Base-by-base conservation (phyloP, 768 basidiomycete species). In the Phanerochaete carnosa region DNA sequence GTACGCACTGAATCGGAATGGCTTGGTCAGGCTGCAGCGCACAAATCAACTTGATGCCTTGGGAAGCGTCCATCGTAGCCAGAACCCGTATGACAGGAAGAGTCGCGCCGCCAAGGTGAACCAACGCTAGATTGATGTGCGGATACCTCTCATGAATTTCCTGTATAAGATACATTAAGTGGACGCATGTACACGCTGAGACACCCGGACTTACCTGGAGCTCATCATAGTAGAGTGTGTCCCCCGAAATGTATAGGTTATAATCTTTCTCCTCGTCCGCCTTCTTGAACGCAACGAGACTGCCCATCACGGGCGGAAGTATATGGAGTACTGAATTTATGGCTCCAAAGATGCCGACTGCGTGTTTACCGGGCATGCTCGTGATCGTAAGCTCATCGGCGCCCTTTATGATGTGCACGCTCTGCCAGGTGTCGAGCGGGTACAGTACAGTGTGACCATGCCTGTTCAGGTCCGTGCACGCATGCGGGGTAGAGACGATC, bases 81-180 rank as follows among this genome's bases (percentile, higher is more conserved):
- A 67, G 64, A n/a, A 69, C 52, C 39, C 61, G 60, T 8, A 71
- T 66, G 6, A 64, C 65, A 1, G 72, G 73, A 12, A 75, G 64
- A n/a, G 72, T 72, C 28, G 73, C 74, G 12, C 73, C 73, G 16
- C 74, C 73, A 4, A 74, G 65, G 52, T 74, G 72, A 25, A 73
- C 64, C 2, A 74, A 54, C 60, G 72, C 61, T 19, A 74, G 66
- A 59, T 74, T 69, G 53, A 75, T 67, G 26, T 72, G 62, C 2
- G 72, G 70, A 62, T 70, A 73, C 29, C 65, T 65, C 45, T 66
- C 50, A 5, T 71, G 74, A 8, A 75, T 72, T 56, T 60, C 58
- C 58, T 60, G 49, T 33, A 47, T 16, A 5, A 12, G 16, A 47
- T 47, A 23, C 46, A 26, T 47, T 11, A 12, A 26, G 22, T 13